Base-by-base conservation (phyloP, 208 protist genomes). In the Trypanosoma scelopori region DNA sequence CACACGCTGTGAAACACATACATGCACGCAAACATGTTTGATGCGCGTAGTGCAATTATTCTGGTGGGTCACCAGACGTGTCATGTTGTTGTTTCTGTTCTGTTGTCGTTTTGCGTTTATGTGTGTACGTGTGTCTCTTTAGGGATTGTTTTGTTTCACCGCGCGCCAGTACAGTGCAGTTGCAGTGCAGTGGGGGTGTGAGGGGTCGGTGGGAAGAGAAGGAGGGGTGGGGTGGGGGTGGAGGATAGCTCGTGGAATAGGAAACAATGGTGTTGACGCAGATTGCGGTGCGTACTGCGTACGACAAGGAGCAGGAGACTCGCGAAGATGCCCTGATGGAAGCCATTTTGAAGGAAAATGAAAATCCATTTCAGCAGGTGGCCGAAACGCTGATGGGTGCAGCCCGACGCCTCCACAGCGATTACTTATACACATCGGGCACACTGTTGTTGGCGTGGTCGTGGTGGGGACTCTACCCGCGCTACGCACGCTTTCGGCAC, bases 341-440 rank as follows among this genome's bases (percentile, higher is more conserved):
- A 43, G 59, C 64, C 39, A 78, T 88, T 20, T 20, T 55, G 25
- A 50, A 74, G 48, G 69, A 81, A 37, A 86, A 83, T 60, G 49
- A 64, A 49, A 92, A 92, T 56, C 85, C 85, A 0, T 82, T 92
- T 63, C 78, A 85, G 47, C 30, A 23, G 20, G 41, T 69, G 22
- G 75, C 62, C 4, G 76, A 89, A 13, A 30, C 61, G 0, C 25
- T 89, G 13, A 48, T 81, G 7, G 57, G 41, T 11, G 32, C 37
- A 0, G 59, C 67, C 9, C 37, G 52, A 0, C 18, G 71, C 20
- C 25, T 88, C 2, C 88, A 92, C 61, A 56, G 59, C 30, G 74
- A 79, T 16, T 88, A 92, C 61, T 53, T 92, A 43, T 92, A 92
- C 57, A 72, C 74, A n/a, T 85, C 83, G 0, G 86, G 86, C 5